Conservation (phyloP, 306 rosid species). For the Quercus engelmannii region DNA sequence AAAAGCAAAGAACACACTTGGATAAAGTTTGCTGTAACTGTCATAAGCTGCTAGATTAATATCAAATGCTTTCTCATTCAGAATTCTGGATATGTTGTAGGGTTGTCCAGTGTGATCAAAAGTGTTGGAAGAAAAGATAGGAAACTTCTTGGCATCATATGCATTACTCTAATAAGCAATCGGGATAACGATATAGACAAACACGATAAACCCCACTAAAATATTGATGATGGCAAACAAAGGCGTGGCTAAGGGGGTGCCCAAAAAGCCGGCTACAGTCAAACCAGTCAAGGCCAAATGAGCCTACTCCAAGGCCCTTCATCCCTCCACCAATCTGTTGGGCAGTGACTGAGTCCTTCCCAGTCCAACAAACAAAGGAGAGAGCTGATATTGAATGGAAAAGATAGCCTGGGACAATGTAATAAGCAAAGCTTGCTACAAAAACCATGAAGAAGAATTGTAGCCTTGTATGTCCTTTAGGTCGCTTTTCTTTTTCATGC, state of each 20-base stretch:
- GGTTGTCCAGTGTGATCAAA: slow-evolving; percentile 50
- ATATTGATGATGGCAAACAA: slow-evolving; percentile 60
- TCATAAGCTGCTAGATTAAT: slow-evolving; percentile 41
- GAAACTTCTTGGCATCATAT: slow-evolving; percentile 72
- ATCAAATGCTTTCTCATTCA: slow-evolving; percentile 41
- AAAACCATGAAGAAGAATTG: slow-evolving; percentile 71
- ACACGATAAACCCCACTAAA: slow-evolving; percentile 44
- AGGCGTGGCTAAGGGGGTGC: slow-evolving; percentile 70
- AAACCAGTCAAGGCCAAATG: slow-evolving; percentile 81
- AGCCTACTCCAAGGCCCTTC: slow-evolving; percentile 68
- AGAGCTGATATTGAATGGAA: slow-evolving; percentile 59
- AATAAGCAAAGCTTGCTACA: slow-evolving; percentile 64
- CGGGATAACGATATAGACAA: slow-evolving; percentile 47
- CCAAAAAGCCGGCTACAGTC: slow-evolving; percentile 61
- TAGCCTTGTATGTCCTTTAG: slow-evolving; percentile 62
- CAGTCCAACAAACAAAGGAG: slow-evolving; percentile 60
- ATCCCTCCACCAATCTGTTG: slow-evolving; percentile 85
- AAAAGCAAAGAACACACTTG: slow-evolving; percentile 63
- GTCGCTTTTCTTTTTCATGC: slow-evolving; percentile 78
- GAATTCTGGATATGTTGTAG: slow-evolving; percentile 49
- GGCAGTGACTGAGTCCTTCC: slow-evolving; percentile 72
- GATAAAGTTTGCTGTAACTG: slow-evolving; percentile 66
- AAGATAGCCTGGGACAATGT: slow-evolving; percentile 63
- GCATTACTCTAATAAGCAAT: slow-evolving; percentile 59
- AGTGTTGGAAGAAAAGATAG: slow-evolving; percentile 57